Evolutionary conservation across 805 yeast genomes (phyloP), one percentile per base, ranked within the genome.

Genomic region (Wickerhamomyces bisporus): DNA sequence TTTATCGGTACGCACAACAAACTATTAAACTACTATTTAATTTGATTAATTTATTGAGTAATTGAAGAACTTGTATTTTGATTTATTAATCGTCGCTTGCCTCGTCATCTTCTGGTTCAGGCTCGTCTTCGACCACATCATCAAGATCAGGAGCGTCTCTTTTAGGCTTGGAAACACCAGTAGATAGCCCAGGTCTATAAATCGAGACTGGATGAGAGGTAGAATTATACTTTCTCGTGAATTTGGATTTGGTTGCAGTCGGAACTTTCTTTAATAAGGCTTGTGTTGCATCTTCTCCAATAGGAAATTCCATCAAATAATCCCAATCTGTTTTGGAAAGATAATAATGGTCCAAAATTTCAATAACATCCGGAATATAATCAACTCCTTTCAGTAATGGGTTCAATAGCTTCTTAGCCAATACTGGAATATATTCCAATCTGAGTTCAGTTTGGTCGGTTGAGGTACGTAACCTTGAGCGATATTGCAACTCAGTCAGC

Each of bases 301-400:
- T 80, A 14, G 86, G 82, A 44, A 89, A 75, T 45, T 89, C 97
- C 73, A 87, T 70, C 10, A 93, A 65, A 17, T 72, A 73, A 54
- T 91, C 98, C 89, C 95, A 91, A 60, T 93, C 98, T 41, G 89
- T 95, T 52, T 78, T 83, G 7, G 95, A 84, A 27, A 93, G 59
- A 53, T 78, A 93, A 60, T 93, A 93, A 26, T 77, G 68, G 60
- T 93, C 99, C 84, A 93, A 72, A 2, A 76, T 52, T n/a, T 68
- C 66, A 34, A 93, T 78, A 3, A 84, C 81, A 3, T 71, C 73
- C 0, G 66, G 66, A 24, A 91, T 73, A 2, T 87, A 94, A 3
- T 70, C 86, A 0, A 83, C 86, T 0, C 83, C 86, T 0, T 68
- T 48, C 4, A 76, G 30, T 16, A 93, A 51, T 0, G 95, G 95